Evolutionary conservation across 2,329 filamentous ascomycete species (phyloP).

Genomic region (Colletotrichum destructivum): DNA sequence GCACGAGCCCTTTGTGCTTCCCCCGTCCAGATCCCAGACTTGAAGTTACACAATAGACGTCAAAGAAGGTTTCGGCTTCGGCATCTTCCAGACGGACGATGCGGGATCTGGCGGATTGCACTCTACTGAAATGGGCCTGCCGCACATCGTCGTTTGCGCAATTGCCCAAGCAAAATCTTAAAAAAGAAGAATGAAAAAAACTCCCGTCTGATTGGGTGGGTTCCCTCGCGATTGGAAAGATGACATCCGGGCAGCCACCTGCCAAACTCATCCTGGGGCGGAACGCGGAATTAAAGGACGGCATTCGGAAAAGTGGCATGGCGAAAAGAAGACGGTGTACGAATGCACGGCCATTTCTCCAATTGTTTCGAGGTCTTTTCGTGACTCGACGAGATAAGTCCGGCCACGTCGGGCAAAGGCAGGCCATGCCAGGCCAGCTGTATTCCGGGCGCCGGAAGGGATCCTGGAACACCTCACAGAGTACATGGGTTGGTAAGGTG

Average conservation of each 20-base stretch:
- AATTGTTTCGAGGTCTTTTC: background rate
- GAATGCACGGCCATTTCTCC: constrained; percentile 1
- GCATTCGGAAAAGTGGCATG: background rate
- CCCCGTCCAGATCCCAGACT: background rate
- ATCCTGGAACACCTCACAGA: background rate
- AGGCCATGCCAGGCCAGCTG: background rate
- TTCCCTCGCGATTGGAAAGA: constrained; percentile 2
- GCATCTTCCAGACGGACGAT: background rate
- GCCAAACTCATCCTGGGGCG: background rate
- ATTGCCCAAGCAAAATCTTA: background rate
- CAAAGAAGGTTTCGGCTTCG: constrained; percentile 5
- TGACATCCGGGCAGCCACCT: background rate
- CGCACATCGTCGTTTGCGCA: constrained; percentile 18
- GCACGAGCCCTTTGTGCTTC: background rate
- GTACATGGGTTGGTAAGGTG: too few species aligned
- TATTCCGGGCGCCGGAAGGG: background rate
- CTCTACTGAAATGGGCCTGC: background rate
- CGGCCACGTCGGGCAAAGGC: background rate
- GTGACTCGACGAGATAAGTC: constrained; percentile 24
- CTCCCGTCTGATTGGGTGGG: background rate
- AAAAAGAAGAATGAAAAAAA: too few species aligned
- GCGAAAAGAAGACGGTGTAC: background rate
- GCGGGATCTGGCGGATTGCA: constrained; percentile 20
- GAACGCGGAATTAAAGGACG: constrained; percentile 1
- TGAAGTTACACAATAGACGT: background rate